These are phyloP conservation scores for Tripterygium wilfordii DNA, from an alignment of 177 flowering plant genomes.

Conservation along the genomic window DNA sequence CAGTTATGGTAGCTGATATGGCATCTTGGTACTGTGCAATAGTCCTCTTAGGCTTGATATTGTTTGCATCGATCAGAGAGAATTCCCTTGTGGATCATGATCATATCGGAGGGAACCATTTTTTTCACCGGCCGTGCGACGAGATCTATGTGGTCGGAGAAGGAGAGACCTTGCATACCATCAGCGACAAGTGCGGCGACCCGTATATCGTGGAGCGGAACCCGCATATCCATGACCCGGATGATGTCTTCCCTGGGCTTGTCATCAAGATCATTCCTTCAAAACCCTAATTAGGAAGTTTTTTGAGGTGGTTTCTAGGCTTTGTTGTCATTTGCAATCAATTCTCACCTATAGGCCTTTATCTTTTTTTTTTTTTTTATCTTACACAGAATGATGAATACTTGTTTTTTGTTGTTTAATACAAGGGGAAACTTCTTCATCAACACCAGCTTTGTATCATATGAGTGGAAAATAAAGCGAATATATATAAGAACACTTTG, in stretches of 20 bases:
- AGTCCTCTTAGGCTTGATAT: constrained; percentile 7
- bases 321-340: too few species aligned
- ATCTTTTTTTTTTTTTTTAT: too few species aligned
- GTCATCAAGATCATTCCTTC: constrained; percentile 33
- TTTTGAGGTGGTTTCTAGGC: constrained; percentile 3
- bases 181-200: constrained; percentile 32
- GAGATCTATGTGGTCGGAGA: constrained; percentile 19
- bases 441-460: too few species aligned
- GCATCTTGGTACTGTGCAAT: constrained; percentile 16
- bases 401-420: too few species aligned
- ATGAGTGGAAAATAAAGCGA: too few species aligned
- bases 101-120: constrained; percentile 3
- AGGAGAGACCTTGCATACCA: constrained; percentile 35
- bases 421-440: too few species aligned
- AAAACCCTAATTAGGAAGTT: constrained; percentile 10
- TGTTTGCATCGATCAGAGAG: constrained; percentile 7
- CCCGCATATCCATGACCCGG: constrained; percentile 34
- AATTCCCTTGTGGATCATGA: not conserved
- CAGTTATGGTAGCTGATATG: constrained; percentile 9
- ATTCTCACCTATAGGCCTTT: too few species aligned
- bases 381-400: too few species aligned
- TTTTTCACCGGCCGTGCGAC: constrained; percentile 13
- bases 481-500: too few species aligned
- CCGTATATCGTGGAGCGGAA: constrained; percentile 32
- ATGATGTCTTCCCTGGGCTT: constrained; percentile 33